Conservation (phyloP, 352 stramenopile species). For the Pythium phragmiticola region DNA sequence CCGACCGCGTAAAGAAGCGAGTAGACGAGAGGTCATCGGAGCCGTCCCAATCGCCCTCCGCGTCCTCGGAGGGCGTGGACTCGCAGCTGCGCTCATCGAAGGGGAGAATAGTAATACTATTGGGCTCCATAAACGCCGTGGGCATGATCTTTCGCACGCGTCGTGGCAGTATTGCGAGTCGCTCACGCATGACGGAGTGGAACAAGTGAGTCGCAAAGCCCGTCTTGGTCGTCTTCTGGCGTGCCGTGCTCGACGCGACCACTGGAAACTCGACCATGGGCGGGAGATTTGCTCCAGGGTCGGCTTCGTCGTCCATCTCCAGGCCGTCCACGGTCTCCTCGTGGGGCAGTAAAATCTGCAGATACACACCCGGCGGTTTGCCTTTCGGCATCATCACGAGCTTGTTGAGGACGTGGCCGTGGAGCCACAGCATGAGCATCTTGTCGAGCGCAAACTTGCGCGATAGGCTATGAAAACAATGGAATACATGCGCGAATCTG, state of each 20-base stretch:
- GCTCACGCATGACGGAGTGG: constrained; percentile 42
- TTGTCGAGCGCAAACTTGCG: constrained; percentile 23
- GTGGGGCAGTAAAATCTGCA: constrained; percentile 52
- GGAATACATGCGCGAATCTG: constrained; percentile 19
- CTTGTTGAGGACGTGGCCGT: constrained; percentile 37
- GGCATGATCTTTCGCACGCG: constrained; percentile 24
- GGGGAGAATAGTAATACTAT: constrained; percentile 22
- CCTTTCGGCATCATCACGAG: constrained; percentile 55
- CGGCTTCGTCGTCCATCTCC: background rate
- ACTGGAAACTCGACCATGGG: constrained; percentile 51
- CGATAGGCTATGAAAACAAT: constrained; percentile 18
- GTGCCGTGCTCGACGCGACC: constrained; percentile 37
- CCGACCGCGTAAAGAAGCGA: constrained; percentile 24
- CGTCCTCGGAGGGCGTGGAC: no score
- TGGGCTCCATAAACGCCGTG: constrained; percentile 25
- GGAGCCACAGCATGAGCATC: constrained; percentile 37
- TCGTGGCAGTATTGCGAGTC: constrained; percentile 14
- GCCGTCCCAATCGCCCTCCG: constrained; percentile 1
- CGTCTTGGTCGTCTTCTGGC: constrained; percentile 18
- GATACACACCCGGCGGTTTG: constrained; percentile 45
- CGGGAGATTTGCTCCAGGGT: constrained; percentile 4
- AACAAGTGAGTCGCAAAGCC: constrained; percentile 61
- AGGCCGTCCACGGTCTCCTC: background rate
- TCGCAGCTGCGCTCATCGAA: constrained; percentile 23
- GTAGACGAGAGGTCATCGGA: background rate